Conservation (phyloP, 2,329 filamentous ascomycete genomes). For the Colletotrichum sp. region DNA sequence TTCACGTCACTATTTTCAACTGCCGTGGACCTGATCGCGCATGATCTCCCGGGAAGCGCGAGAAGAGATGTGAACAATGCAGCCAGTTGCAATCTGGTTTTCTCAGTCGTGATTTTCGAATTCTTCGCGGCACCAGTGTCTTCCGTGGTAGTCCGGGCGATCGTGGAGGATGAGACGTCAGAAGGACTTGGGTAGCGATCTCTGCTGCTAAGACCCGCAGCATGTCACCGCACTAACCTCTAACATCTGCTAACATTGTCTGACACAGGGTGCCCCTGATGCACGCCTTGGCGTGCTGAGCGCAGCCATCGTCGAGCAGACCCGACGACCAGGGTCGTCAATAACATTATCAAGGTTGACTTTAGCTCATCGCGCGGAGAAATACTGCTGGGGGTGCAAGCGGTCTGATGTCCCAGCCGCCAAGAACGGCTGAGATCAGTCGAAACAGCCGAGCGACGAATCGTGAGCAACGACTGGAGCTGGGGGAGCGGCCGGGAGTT, state of each 20-base stretch:
- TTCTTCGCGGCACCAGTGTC: background rate
- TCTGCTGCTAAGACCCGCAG: background rate
- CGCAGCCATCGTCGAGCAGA: background rate
- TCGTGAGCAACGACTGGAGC: background rate
- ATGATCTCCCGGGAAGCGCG: background rate
- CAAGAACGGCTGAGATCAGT: conserved; percentile 21
- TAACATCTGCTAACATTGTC: background rate
- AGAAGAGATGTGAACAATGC: background rate
- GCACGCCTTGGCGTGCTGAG: conserved; percentile 2
- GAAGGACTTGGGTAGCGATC: background rate
- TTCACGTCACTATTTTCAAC: background rate
- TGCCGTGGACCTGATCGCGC: background rate
- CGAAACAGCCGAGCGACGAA: conserved; percentile 13
- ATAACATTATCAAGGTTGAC: background rate
- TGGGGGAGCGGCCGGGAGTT: background rate
- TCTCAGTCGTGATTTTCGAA: background rate
- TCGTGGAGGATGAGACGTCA: conserved; percentile 16
- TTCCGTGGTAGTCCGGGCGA: conserved; percentile 17
- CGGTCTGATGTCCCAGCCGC: conserved; percentile 9
- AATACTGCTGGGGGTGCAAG: background rate
- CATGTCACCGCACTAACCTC: background rate
- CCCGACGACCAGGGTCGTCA: background rate
- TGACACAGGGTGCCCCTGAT: conserved; percentile 16
- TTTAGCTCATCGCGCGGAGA: background rate
- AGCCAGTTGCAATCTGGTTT: background rate